Evolutionary conservation across 2,329 filamentous ascomycete species (phyloP).

Genomic region (Bipolaris victoriae): DNA sequence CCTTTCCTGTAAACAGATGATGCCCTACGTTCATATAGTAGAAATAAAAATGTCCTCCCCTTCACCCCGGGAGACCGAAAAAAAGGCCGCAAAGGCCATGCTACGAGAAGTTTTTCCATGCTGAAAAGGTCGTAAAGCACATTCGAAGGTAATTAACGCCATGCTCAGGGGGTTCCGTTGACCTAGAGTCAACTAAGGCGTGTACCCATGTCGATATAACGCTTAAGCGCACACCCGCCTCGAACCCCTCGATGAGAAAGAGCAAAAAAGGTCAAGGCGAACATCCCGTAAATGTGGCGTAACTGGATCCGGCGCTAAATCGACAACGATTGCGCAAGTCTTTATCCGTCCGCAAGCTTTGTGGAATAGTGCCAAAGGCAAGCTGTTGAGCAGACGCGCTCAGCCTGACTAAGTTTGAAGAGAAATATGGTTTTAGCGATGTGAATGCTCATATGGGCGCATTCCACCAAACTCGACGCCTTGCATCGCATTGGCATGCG

Average conservation of each 20-base stretch:
- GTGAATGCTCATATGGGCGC: slow-evolving; percentile 45
- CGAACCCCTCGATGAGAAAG: background rate
- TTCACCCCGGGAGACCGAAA: background rate
- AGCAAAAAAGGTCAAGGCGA: background rate
- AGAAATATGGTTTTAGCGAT: slow-evolving; percentile 29
- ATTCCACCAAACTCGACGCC: slow-evolving; percentile 56
- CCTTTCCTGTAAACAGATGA: slow-evolving; percentile 2
- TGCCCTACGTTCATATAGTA: slow-evolving; percentile 2
- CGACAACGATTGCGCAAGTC: background rate
- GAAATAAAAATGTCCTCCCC: slow-evolving; percentile 2
- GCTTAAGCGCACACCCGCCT: slow-evolving; percentile 2
- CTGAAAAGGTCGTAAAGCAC: slow-evolving; percentile 9
- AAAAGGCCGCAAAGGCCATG: slow-evolving; percentile 9
- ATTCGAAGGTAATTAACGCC: slow-evolving; percentile 6
- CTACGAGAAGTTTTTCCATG: slow-evolving; percentile 5
- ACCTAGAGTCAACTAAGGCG: background rate
- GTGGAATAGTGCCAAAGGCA: background rate
- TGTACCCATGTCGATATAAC: background rate
- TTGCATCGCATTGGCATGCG: slow-evolving; percentile 52
- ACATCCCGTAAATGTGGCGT: background rate
- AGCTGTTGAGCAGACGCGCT: background rate
- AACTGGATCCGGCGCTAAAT: background rate
- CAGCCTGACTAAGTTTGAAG: background rate
- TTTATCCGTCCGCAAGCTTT: background rate
- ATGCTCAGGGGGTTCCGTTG: slow-evolving; percentile 3